phyloP scores from a whole-genome alignment of 306 rosid genomes.

The Fagus sylvatica region DNA sequence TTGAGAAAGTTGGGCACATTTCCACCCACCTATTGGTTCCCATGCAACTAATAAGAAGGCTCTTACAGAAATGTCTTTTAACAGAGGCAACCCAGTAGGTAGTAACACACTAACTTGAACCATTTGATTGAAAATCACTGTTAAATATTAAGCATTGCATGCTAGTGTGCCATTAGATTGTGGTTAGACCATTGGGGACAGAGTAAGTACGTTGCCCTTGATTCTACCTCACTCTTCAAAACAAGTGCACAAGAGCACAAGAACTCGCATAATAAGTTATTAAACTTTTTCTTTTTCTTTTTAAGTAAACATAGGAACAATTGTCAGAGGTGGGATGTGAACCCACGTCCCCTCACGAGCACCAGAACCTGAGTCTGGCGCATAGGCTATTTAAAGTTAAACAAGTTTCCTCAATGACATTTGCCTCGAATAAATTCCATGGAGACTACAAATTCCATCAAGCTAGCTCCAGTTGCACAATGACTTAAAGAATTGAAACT shows the following conservation, averaged over 20 bases:
- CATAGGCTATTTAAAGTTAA: not conserved
- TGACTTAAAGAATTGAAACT: not conserved
- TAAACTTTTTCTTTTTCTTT: too few species aligned
- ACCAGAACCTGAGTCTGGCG: too few species aligned
- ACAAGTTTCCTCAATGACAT: not conserved
- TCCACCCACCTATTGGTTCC: not conserved
- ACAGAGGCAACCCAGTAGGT: not conserved
- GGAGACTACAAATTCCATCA: not conserved
- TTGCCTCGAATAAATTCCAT: not conserved
- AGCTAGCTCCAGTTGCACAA: not conserved
- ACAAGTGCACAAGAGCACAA: not conserved
- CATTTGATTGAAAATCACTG: not conserved
- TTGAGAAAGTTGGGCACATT: not conserved
- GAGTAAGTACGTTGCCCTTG: not conserved
- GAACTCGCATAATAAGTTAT: not conserved
- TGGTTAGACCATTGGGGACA: not conserved
- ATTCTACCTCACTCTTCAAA: not conserved
- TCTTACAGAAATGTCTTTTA: not conserved
- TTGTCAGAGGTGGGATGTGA: too few species aligned
- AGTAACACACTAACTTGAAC: not conserved
- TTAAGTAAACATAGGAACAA: too few species aligned
- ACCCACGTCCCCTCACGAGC: too few species aligned
- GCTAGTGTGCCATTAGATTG: not conserved
- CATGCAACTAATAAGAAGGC: not conserved
- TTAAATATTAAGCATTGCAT: not conserved